Percentiles rank a stretch among this genome's conserved stretches.
Conservation (phyloP, 2,329 filamentous ascomycete genomes). For the Curvularia eragrostidis region DNA sequence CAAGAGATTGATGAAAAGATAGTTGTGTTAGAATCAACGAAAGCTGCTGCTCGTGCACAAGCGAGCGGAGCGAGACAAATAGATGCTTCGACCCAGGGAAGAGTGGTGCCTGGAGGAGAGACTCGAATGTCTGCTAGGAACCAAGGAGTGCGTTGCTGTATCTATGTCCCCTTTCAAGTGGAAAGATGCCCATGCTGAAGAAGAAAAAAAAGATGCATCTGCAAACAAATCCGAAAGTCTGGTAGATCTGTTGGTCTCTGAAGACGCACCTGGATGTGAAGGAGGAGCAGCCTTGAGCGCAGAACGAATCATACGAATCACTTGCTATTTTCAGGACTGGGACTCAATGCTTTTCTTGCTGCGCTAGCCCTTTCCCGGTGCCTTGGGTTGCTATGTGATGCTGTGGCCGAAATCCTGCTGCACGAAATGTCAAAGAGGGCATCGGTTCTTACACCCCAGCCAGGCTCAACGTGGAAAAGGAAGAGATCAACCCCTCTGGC, state of each 20-base stretch:
- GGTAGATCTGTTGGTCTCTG: conserved; percentile 1
- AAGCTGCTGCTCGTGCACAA: background rate
- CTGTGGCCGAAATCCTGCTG: conserved; percentile 2
- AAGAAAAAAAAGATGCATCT: conserved; percentile 12
- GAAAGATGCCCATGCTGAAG: conserved; percentile 6
- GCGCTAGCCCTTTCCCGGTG: conserved; percentile 1
- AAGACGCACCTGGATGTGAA: background rate
- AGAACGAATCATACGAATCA: background rate
- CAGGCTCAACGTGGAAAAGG: background rate
- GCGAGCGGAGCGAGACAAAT: background rate
- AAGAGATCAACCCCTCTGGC: background rate
- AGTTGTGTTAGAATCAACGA: background rate
- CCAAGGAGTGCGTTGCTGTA: background rate
- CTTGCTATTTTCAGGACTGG: conserved; percentile 1
- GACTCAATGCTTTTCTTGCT: conserved; percentile 7
- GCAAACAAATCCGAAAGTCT: conserved; percentile 2
- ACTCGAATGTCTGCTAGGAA: background rate
- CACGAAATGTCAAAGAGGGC: background rate
- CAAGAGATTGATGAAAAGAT: background rate
- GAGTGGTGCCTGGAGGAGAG: background rate
- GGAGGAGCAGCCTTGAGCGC: background rate
- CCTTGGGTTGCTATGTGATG: background rate
- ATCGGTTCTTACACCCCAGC: background rate
- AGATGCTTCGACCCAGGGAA: background rate
- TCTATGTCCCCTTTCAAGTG: conserved; percentile 1